Conservation (phyloP, 768 basidiomycete genomes). For the Phanerodontia chrysosporium region DNA sequence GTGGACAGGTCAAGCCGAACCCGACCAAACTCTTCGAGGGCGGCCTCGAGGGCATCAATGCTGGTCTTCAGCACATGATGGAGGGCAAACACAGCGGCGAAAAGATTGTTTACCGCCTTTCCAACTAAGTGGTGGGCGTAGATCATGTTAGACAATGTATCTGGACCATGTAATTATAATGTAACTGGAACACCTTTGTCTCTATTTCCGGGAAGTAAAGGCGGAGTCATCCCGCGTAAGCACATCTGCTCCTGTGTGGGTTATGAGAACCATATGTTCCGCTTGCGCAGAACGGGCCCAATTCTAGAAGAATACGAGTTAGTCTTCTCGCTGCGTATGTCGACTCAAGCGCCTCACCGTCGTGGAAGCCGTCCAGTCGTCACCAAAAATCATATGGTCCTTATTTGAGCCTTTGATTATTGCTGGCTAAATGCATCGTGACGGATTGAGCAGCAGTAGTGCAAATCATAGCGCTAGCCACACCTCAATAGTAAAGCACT, state of each 20-base stretch:
- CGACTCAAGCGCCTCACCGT: conserved; percentile 43
- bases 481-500: conserved; percentile 93
- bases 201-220: neutral
- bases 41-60: conserved; percentile 21
- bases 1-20: conserved; percentile 22
- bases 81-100: conserved; percentile 27
- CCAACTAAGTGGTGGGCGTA: neutral
- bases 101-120: conserved; percentile 24
- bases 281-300: conserved; percentile 17
- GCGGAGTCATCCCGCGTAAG: conserved; percentile 41
- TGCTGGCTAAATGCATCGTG: conserved; percentile 20
- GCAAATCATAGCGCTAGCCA: conserved; percentile 12
- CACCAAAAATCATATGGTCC: conserved; percentile 74
- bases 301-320: conserved; percentile 5
- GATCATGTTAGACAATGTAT: neutral
- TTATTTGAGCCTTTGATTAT: conserved; percentile 74
- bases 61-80: conserved; percentile 24
- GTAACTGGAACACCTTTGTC: neutral
- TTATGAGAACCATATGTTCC: conserved; percentile 84
- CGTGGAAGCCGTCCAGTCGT: conserved; percentile 92
- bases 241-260: conserved; percentile 71
- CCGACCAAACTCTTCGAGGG: conserved; percentile 21
- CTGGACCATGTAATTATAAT: neutral
- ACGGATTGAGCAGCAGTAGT: neutral
- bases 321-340: neutral